Evolutionary conservation across 1,284 basidiomycete genomes (phyloP), one percentile per base, ranked within the genome.

Genomic region (Ustilago tritici): DNA sequence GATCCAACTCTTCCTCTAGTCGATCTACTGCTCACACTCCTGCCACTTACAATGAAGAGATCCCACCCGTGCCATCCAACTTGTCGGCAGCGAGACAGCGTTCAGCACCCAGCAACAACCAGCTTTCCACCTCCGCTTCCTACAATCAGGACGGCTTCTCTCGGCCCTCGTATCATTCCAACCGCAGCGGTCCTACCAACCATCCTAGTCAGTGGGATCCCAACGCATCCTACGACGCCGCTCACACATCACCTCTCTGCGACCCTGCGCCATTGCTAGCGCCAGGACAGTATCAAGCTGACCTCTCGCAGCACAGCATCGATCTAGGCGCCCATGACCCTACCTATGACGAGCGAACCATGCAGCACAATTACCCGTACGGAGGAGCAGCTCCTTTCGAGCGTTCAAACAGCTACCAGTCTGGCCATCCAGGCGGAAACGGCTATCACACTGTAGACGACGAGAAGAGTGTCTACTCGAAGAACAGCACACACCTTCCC

Each of bases 381-480:
- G 63, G 56, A 43, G 62, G 56, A 34, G 40, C 69, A n/a, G 56
- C 65, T 15, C 47, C 65, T 38, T 76, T 72, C 35, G 59, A 68
- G 31, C 74, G 69, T 38, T 72, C 69, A 38, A 56, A 68, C 14
- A 71, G 65, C 65, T 72, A 66, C 35, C 61, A 64, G 19, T 56
- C 52, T 11, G 58, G 58, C 17, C 60, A 56, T 17, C 54, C 63
- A 14, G 61, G 41, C 17, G 61, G 46, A 11, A 55, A 38, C 28
- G 63, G 68, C 56, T 67, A 65, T 50, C 52, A 66, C 23, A 49
- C 55, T 2, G 49, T 65, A 28, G 74, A 76, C 32, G 74, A 76
- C 35, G 74, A 76, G 19, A 76, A 76, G 66, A 76, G 74, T 58
- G 32, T 72, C 53, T 72, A 76, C 60, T 76, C 74, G 56, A 72